Conservation (phyloP, 495 filamentous ascomycete genomes). For the Hamigera avellanea region DNA sequence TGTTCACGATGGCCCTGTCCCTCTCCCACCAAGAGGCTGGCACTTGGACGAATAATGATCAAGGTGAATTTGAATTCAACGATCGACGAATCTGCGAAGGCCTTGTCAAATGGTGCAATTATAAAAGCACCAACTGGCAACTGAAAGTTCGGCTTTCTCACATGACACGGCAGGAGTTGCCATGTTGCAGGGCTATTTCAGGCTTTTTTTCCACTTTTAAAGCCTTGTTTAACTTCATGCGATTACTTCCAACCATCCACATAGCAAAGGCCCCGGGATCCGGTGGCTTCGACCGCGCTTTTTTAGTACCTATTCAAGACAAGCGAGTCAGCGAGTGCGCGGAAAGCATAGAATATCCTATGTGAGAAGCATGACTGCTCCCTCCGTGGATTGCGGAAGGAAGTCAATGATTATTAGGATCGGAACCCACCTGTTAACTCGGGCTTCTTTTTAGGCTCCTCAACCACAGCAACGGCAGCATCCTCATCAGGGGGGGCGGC, state of each 20-base stretch:
- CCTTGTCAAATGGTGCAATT: too few species aligned
- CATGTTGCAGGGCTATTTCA: constrained; percentile 13
- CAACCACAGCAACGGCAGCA: constrained; percentile 5
- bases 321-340: too few species aligned
- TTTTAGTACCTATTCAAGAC: constrained; percentile 22
- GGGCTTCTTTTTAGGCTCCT: constrained; percentile 25
- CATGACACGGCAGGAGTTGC: constrained; percentile 11
- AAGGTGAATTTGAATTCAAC: too few species aligned
- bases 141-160: constrained; percentile 6
- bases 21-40: too few species aligned
- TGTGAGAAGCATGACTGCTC: too few species aligned
- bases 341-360: too few species aligned
- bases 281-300: constrained; percentile 12
- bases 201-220: constrained; percentile 7
- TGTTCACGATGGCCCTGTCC: too few species aligned
- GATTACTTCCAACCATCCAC: constrained; percentile 30
- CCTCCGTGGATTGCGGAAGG: not conserved
- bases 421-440: constrained; percentile 15
- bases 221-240: constrained; percentile 16
- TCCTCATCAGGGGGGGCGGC: constrained; percentile 12
- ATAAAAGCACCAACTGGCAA: not conserved
- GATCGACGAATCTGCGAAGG: too few species aligned
- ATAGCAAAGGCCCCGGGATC: constrained; percentile 25
- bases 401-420: not conserved
- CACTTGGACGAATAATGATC: too few species aligned